Percentiles rank a stretch among this genome's conserved stretches.
phyloP scores from a whole-genome alignment of 2,329 filamentous ascomycete genomes.

The Dryadomyces quercus-mongolicae region DNA sequence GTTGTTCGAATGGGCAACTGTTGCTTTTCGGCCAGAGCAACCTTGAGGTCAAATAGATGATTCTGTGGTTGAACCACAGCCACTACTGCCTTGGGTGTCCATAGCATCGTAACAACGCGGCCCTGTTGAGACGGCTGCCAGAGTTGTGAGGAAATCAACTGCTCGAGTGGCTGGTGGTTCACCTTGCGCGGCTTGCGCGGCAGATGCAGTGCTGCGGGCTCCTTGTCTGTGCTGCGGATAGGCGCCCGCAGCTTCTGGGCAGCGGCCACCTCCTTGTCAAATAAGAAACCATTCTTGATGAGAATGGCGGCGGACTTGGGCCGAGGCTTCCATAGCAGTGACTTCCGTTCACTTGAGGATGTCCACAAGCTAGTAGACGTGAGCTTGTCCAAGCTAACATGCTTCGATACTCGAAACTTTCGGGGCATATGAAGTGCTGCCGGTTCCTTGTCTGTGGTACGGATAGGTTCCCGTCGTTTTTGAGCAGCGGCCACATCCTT shows the following conservation, averaged over 20 bases:
- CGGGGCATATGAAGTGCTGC: conserved; percentile 20
- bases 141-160: conserved; percentile 12
- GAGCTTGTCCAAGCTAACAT: conserved; percentile 16
- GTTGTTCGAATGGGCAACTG: conserved; percentile 9
- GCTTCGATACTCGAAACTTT: conserved; percentile 15
- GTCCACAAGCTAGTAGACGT: conserved; percentile 17
- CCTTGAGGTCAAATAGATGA: conserved; percentile 7
- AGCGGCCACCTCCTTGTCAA: background rate
- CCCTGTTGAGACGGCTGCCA: conserved; percentile 11
- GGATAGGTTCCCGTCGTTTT: background rate
- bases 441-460: conserved; percentile 8
- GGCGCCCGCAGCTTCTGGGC: background rate
- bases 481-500: background rate
- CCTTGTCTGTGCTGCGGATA: conserved; percentile 1
- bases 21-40: conserved; percentile 3
- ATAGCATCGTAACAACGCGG: background rate
- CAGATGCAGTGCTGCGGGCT: conserved; percentile 17
- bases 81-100: background rate
- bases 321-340: background rate
- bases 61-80: background rate
- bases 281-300: background rate
- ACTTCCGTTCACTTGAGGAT: background rate
- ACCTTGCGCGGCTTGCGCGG: conserved; percentile 11
- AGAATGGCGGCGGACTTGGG: background rate
- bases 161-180: background rate